phyloP scores from a whole-genome alignment of 495 filamentous ascomycete genomes.

The Podospora pseudoanserina region DNA sequence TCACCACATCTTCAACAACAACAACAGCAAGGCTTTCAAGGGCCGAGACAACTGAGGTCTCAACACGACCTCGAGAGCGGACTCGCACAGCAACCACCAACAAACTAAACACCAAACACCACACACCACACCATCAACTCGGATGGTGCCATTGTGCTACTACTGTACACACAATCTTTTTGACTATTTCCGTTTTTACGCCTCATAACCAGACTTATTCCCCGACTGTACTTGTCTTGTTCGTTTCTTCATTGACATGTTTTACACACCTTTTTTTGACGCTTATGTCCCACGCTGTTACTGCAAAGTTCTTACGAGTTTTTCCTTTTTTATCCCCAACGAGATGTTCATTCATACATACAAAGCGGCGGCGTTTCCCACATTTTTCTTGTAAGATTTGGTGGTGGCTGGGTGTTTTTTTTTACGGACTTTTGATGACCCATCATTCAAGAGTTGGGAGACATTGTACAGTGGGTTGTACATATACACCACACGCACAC shows the following conservation, averaged over 20 bases:
- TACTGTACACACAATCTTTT: not conserved
- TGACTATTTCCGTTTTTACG: not conserved
- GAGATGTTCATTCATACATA: not conserved
- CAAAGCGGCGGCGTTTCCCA: not conserved
- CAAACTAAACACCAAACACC: not conserved
- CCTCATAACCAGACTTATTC: not conserved
- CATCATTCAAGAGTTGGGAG: not conserved
- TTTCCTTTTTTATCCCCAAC: not conserved
- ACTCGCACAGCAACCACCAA: not conserved
- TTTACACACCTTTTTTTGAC: not conserved
- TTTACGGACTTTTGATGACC: not conserved
- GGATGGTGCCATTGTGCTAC: not conserved
- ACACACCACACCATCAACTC: not conserved
- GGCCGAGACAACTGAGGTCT: not conserved
- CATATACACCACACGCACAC: not conserved
- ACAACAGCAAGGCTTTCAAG: not conserved
- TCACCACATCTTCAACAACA: constrained; percentile 9
- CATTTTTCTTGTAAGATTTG: not conserved
- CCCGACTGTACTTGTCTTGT: not conserved
- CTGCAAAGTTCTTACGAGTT: not conserved
- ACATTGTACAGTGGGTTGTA: not conserved
- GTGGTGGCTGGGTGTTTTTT: not conserved
- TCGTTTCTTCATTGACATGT: not conserved
- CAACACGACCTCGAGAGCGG: not conserved
- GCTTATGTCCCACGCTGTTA: not conserved